Evolutionary conservation across 2,329 filamentous ascomycete species (phyloP), one percentile per base, ranked within the genome.

Genomic region (Blastomyces percursus): DNA sequence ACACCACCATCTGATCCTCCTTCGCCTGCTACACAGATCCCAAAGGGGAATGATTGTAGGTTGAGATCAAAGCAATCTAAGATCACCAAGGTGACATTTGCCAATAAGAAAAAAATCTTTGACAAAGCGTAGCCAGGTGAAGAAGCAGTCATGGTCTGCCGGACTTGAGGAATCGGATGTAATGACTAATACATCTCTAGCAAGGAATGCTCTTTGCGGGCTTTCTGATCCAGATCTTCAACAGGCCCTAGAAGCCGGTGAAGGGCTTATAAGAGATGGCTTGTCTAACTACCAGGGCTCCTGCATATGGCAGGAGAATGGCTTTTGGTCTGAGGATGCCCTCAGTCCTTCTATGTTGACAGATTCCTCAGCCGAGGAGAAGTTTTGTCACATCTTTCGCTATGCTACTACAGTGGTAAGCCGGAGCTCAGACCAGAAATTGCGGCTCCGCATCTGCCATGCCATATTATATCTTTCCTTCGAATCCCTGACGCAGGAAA

Each of bases 391-490:
- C 16, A 12, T 60, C 59, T 60, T 60, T 60, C 30, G 24, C 59
- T 60, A 60, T 60, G 16, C 48, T 52, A 51, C 52, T 60, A 60
- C 30, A 35, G 46, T 60, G 16, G 9, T 60, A 50, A 51, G 5
- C 46, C 4, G 46, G 24, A 52, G 42, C 35, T 60, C 46, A 51
- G 59, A 60, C 24, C 42, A 60, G 21, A 51, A 60, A 60, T 42
- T 60, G 16, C 46, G 16, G 40, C 59, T 60, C 8, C 19, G 46
- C 30, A 60, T 51, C 59, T 60, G 30, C 52, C 21, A 51, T 30
- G 9, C 19, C 14, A 24, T 60, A 51, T 60, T 60, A 60, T 60
- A 60, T 60, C 59, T 60, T 51, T 60, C 24, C 44, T 60, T 27
- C 27, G 16, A 60, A 16, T 51, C 59, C 2, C 48, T 60, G 2